Percentiles rank a stretch among this genome's conserved stretches.
Evolutionary conservation across 2,329 filamentous ascomycete species (phyloP).

Genomic region (Phaeosphaeria sp.): DNA sequence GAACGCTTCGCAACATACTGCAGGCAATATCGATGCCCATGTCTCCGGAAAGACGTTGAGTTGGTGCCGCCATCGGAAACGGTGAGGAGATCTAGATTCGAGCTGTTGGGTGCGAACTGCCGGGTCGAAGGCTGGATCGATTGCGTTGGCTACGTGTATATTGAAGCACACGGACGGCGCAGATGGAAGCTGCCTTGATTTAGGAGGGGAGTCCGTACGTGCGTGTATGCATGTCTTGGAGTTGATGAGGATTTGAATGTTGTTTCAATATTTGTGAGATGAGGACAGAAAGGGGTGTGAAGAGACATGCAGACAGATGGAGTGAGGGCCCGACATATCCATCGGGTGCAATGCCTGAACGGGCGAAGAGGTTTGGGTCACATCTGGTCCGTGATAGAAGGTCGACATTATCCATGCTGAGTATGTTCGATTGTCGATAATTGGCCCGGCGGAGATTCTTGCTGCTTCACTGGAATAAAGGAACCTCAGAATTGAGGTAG

Average conservation of each 20-base stretch:
- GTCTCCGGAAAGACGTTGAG: neutral
- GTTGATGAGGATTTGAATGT: neutral
- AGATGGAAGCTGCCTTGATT: neutral
- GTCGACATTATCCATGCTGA: too few species aligned
- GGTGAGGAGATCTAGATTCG: neutral
- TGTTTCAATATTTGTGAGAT: neutral
- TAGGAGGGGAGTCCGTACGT: neutral
- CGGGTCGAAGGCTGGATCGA: neutral
- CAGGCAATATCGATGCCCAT: neutral
- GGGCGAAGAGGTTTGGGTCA: neutral
- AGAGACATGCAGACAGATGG: neutral
- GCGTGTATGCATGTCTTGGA: neutral
- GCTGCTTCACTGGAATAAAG: too few species aligned
- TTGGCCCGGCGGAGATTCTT: too few species aligned
- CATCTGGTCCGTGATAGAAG: too few species aligned
- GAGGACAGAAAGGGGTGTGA: neutral
- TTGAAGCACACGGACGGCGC: neutral
- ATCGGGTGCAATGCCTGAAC: neutral
- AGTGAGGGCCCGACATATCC: neutral
- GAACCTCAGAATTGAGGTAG: too few species aligned
- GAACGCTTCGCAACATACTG: neutral
- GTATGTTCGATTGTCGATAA: too few species aligned
- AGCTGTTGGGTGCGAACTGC: neutral
- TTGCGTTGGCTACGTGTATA: neutral
- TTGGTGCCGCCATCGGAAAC: neutral